Evolutionary conservation across 108 stramenopile genomes (phyloP).

Genomic region (Pseudonitzschia multiseries): DNA sequence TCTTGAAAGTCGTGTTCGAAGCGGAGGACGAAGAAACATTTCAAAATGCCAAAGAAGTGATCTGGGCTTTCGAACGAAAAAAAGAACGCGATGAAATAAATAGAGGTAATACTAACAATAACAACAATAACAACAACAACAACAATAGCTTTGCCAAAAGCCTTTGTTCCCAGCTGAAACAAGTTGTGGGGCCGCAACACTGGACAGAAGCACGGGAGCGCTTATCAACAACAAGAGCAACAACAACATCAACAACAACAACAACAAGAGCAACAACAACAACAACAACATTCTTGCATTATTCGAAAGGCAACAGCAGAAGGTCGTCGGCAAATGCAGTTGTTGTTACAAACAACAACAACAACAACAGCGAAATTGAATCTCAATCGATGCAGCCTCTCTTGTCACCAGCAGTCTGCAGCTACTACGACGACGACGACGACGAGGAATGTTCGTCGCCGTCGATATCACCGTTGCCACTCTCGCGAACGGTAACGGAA

Average conservation of each 20-base stretch:
- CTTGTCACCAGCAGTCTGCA: neutral
- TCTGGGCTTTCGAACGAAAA: slow-evolving; percentile 55
- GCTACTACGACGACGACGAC: too few relatives aligned
- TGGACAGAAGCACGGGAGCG: slow-evolving; percentile 54
- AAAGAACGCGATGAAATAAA: slow-evolving; percentile 51
- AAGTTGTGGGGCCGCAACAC: slow-evolving; percentile 46
- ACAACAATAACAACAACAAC: too few relatives aligned
- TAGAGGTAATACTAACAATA: too few relatives aligned
- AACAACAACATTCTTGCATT: neutral
- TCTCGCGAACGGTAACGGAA: neutral
- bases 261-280: neutral
- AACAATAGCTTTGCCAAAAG: slow-evolving; percentile 47
- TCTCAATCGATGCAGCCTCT: neutral
- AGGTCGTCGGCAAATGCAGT: neutral
- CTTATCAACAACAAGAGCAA: neutral
- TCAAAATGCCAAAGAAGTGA: slow-evolving; percentile 46
- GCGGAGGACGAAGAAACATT: slow-evolving; percentile 42
- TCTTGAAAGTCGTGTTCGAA: slow-evolving; percentile 70
- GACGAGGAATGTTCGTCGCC: neutral
- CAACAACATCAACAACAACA: neutral
- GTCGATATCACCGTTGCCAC: neutral
- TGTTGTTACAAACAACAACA: too few relatives aligned
- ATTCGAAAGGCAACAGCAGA: too few relatives aligned
- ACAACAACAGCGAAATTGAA: neutral
- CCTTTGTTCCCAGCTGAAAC: slow-evolving; percentile 42